Conservation (phyloP, 78 protist genomes). For the Anaeramoeba flamelloides region DNA sequence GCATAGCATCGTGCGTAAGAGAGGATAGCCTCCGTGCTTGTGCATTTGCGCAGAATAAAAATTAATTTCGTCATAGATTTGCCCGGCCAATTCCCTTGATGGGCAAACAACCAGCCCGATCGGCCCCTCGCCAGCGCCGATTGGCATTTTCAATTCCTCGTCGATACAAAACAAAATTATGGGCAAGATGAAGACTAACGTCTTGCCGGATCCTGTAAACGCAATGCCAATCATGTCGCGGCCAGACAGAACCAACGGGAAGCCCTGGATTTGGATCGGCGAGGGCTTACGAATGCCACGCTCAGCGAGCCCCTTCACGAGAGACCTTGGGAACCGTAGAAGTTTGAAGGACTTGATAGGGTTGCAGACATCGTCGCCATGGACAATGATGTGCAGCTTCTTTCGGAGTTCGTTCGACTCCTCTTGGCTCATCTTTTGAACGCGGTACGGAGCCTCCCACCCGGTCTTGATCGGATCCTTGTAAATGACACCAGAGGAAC, state of each 20-base stretch:
- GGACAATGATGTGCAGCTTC: conserved; percentile 48
- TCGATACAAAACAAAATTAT: conserved; percentile 60
- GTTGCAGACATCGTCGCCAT: conserved; percentile 66
- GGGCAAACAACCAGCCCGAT: conserved; percentile 67
- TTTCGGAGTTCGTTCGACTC: conserved; percentile 24
- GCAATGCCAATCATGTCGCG: conserved; percentile 94
- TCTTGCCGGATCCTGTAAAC: conserved; percentile 90
- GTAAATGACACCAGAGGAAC: conserved; percentile 27
- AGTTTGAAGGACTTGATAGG: conserved; percentile 52
- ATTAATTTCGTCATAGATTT: conserved; percentile 48
- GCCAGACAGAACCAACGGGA: conserved; percentile 50
- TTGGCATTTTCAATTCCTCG: conserved; percentile 50
- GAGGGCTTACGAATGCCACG: conserved; percentile 71
- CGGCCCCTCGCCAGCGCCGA: conserved; percentile 78
- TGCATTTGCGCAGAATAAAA: background rate
- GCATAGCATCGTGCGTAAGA: conserved; percentile 16
- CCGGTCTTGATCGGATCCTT: conserved; percentile 16
- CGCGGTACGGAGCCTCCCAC: conserved; percentile 33
- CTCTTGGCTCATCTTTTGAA: conserved; percentile 13
- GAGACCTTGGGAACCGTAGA: conserved; percentile 69
- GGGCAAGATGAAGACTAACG: conserved; percentile 79
- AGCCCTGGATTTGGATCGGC: conserved; percentile 85
- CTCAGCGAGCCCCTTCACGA: conserved; percentile 24
- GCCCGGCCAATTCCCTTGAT: conserved; percentile 82
- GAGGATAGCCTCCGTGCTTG: conserved; percentile 4